A percentile compares a stretch with the other conserved stretches of the same genome.
phyloP scores from a whole-genome alignment of 2,329 filamentous ascomycete species.

The Claviceps fusiformis region DNA sequence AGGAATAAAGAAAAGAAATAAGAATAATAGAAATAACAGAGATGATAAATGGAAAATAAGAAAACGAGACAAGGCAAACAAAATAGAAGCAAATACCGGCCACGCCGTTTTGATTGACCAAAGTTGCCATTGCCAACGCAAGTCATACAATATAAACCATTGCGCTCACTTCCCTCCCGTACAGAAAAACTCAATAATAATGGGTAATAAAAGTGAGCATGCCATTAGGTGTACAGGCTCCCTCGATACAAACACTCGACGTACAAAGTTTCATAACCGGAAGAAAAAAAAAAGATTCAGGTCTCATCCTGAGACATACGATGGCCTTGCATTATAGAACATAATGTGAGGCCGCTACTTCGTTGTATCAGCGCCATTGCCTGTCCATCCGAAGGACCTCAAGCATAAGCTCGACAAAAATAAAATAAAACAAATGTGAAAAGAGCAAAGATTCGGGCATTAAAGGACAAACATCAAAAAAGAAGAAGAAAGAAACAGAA shows the following conservation, averaged over 20 bases:
- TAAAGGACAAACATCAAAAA: neutral
- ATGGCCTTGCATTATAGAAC: constrained; percentile 1
- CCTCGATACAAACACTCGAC: neutral
- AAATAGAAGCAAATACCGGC: neutral
- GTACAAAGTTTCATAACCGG: neutral
- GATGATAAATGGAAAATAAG: neutral
- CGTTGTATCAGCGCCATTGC: constrained; percentile 2
- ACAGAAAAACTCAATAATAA: neutral
- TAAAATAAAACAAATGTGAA: too few species aligned
- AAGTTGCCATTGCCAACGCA: neutral
- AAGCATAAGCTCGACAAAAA: neutral
- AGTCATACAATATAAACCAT: neutral
- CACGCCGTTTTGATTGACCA: neutral
- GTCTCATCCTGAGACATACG: constrained; percentile 1
- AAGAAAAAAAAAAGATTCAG: neutral
- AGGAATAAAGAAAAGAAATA: neutral
- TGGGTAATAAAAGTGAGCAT: neutral
- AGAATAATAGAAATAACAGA: neutral
- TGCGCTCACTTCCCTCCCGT: neutral
- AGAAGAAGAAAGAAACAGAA: neutral
- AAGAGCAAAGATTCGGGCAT: neutral
- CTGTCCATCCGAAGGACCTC: neutral
- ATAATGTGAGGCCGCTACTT: neutral
- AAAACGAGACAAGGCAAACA: neutral
- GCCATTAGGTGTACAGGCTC: neutral